Base-by-base conservation (phyloP, 352 stramenopile genomes). In the Paralagenidium karlingii region DNA sequence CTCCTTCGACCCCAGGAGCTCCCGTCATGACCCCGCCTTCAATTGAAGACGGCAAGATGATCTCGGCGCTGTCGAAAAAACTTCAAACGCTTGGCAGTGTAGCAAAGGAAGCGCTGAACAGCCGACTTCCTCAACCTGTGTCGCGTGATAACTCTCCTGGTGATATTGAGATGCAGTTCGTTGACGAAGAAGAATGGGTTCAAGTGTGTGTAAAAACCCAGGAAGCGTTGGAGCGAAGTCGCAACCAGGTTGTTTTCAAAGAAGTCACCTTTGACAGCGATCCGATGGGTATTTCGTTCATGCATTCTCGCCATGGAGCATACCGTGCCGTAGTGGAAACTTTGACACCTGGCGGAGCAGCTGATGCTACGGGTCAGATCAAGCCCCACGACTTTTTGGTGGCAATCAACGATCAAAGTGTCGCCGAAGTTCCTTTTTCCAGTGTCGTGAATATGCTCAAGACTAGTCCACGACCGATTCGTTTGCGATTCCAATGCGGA, bases 391-490 rank as follows among this genome's bases (percentile, higher is more conserved):
- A 93, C 43, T 32, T 93, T 22, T 51, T 93, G 0, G 58, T 86
- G 12, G 57, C 70, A 0, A 67, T 93, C 27, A 89, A 89, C 40
- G 79, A 58, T 5, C 50, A 82, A 18, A 78, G 64, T 41, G 51
- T 90, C 37, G 60, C 63, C 15, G 59, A 63, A 16, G 51, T 83
- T 10, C 40, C 63, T 10, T 93, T 93, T 43, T 34, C 78, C 24
- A 68, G 51, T 21, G 73, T 88, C 3, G 83, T 93, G 18, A 73
- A 88, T 21, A 58, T 77, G 28, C 64, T 93, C 20, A 85, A 88
- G 32, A 57, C 79, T 43, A 66, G 76, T 0, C 50, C 55, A 9
- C 68, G 79, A 7, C 79, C 79, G 0, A 40, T 90, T 8, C 49
- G 79, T 19, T 50, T 93, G 26, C 66, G 74, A 1, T 81, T 93